phyloP scores from a whole-genome alignment of 2,329 filamentous ascomycete genomes.

The Metarhizium album region DNA sequence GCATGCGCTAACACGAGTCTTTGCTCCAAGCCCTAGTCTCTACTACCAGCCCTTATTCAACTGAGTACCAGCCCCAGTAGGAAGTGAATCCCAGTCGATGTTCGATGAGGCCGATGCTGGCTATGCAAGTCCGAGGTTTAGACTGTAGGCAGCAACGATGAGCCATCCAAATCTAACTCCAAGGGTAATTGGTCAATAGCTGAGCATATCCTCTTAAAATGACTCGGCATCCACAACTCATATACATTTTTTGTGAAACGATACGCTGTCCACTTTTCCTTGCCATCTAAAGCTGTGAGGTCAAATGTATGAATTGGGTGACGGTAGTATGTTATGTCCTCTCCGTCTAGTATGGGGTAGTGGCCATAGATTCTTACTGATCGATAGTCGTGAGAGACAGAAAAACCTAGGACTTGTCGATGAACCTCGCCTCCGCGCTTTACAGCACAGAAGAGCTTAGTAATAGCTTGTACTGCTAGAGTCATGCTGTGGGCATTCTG shows the following conservation, averaged over 20 bases:
- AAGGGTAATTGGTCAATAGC: slow-evolving; percentile 5
- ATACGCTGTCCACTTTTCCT: slow-evolving; percentile 1
- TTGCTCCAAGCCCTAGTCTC: too few relatives aligned
- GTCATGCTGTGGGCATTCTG: slow-evolving; percentile 32
- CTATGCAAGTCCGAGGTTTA: background rate
- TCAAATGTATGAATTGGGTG: slow-evolving; percentile 23
- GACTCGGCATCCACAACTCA: slow-evolving; percentile 1
- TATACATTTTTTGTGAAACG: slow-evolving; percentile 2
- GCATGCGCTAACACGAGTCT: too few relatives aligned
- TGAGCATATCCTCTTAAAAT: slow-evolving; percentile 7
- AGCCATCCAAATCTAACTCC: background rate
- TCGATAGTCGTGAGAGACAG: slow-evolving; percentile 22
- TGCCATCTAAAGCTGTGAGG: slow-evolving; percentile 15
- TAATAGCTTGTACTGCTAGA: slow-evolving; percentile 25
- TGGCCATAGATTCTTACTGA: slow-evolving; percentile 28
- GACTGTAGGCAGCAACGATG: background rate
- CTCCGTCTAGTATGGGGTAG: slow-evolving; percentile 26
- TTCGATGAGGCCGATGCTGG: too few relatives aligned
- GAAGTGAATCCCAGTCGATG: too few relatives aligned
- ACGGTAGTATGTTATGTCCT: slow-evolving; percentile 25
- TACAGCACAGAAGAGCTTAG: slow-evolving; percentile 27
- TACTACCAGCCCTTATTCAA: too few relatives aligned
- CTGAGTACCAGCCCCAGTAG: too few relatives aligned
- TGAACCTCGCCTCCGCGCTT: slow-evolving; percentile 25
- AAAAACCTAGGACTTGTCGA: slow-evolving; percentile 32